A percentile compares a stretch with the other conserved stretches of the same genome.
Evolutionary conservation across 352 stramenopile species (phyloP).

Genomic region (Phytophthora ohioensis): DNA sequence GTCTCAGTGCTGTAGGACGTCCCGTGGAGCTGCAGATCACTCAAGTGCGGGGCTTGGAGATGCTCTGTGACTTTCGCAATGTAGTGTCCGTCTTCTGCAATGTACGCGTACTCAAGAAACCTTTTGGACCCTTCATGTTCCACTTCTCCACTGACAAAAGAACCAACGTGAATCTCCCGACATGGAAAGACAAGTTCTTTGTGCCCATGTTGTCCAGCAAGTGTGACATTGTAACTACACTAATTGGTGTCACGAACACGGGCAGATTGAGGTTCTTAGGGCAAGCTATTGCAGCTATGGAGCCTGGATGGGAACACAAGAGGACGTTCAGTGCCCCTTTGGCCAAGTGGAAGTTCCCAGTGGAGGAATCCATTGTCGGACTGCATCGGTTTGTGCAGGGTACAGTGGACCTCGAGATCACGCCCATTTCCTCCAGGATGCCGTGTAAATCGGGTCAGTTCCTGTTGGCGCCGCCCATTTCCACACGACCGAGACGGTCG

Average conservation of each 20-base stretch:
- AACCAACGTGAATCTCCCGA: conserved; percentile 64
- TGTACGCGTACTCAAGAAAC: conserved; percentile 86
- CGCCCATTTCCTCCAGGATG: conserved; percentile 63
- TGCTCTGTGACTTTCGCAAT: conserved; percentile 85
- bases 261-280: conserved; percentile 71
- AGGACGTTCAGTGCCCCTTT: conserved; percentile 52
- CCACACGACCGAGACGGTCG: conserved; percentile 46
- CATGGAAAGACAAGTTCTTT: conserved; percentile 75
- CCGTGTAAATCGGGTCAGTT: conserved; percentile 84
- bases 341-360: conserved; percentile 83
- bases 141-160: conserved; percentile 74
- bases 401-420: conserved; percentile 65
- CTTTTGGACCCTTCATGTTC: conserved; percentile 90
- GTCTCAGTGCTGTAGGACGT: conserved; percentile 63
- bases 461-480: conserved; percentile 61
- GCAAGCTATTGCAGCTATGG: conserved; percentile 64
- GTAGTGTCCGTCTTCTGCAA: conserved; percentile 76
- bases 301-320: conserved; percentile 70
- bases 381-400: conserved; percentile 74
- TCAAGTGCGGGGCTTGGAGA: conserved; percentile 56
- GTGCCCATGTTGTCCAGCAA: conserved; percentile 85
- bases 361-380: conserved; percentile 73
- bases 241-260: conserved; percentile 71
- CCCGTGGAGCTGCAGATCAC: conserved; percentile 70
- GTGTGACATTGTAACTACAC: conserved; percentile 81